phyloP scores from a whole-genome alignment of 108 stramenopile species.

The Nannochloropsis gaditana region DNA sequence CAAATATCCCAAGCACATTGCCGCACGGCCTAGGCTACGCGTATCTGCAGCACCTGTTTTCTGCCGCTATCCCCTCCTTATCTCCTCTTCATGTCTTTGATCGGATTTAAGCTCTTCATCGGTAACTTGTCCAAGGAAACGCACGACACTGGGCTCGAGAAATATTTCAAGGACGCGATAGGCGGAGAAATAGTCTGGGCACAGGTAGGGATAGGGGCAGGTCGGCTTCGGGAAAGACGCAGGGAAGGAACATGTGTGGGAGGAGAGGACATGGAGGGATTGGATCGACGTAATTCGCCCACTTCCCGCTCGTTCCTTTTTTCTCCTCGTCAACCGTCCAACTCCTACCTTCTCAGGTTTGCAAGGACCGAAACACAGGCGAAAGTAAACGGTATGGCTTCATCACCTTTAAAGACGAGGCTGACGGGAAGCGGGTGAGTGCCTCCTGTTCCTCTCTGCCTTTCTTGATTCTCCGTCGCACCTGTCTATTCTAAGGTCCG shows the following conservation, averaged over 20 bases:
- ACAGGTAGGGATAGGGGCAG: not conserved
- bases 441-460: not conserved
- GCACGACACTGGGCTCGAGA: not conserved
- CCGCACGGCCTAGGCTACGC: no score
- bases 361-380: not conserved
- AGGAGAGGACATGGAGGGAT: no score
- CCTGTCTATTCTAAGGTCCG: not conserved
- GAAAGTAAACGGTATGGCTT: not conserved
- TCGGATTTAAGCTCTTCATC: slow-evolving; percentile 8
- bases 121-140: not conserved
- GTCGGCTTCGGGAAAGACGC: no score
- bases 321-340: not conserved
- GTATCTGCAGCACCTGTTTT: no score
- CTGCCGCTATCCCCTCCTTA: no score
- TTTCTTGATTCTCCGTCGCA: not conserved
- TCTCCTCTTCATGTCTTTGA: not conserved
- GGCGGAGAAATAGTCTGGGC: not conserved
- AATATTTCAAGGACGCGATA: slow-evolving; percentile 4
- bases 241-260: no score
- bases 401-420: not conserved
- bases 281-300: not conserved
- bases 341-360: not conserved
- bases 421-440: not conserved
- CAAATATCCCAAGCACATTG: no score
- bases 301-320: not conserved